Evolutionary conservation across 768 basidiomycete species (phyloP).

Genomic region (Xerocomellus chrysenteron): DNA sequence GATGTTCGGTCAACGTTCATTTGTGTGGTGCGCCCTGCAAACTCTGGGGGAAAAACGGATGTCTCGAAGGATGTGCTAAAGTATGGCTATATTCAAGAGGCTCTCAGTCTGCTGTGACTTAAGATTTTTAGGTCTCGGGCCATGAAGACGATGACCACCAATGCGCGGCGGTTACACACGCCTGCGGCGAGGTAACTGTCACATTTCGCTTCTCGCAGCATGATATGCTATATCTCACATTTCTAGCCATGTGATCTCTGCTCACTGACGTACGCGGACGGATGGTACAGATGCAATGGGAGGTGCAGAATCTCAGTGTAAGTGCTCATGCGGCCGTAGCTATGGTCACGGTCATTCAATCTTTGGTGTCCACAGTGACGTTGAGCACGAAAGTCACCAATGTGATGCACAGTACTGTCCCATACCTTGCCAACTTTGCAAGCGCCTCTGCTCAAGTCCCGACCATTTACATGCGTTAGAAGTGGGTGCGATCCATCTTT

Average conservation of each 20-base stretch:
- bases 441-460: constrained; percentile 43
- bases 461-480: constrained; percentile 56
- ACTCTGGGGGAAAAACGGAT: constrained; percentile 47
- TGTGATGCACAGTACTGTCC: constrained; percentile 56
- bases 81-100: constrained; percentile 25
- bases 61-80: constrained; percentile 52
- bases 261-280: constrained; percentile 25
- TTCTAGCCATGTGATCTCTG: constrained; percentile 45
- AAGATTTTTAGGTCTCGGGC: constrained; percentile 38
- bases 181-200: constrained; percentile 40
- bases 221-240: neutral
- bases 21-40: constrained; percentile 54
- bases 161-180: constrained; percentile 51
- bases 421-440: constrained; percentile 53
- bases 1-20: constrained; percentile 53
- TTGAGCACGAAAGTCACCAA: constrained; percentile 44
- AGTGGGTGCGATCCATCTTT: constrained; percentile 46
- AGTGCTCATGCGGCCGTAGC: neutral
- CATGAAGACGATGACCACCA: constrained; percentile 51
- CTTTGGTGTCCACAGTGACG: constrained; percentile 37
- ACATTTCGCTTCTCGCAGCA: neutral
- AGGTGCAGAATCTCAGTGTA: constrained; percentile 45
- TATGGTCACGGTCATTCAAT: neutral
- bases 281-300: constrained; percentile 40
- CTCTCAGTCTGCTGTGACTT: neutral